Evolutionary conservation across 2,329 filamentous ascomycete species (phyloP).

Genomic region (Stachybotrys echinatus): DNA sequence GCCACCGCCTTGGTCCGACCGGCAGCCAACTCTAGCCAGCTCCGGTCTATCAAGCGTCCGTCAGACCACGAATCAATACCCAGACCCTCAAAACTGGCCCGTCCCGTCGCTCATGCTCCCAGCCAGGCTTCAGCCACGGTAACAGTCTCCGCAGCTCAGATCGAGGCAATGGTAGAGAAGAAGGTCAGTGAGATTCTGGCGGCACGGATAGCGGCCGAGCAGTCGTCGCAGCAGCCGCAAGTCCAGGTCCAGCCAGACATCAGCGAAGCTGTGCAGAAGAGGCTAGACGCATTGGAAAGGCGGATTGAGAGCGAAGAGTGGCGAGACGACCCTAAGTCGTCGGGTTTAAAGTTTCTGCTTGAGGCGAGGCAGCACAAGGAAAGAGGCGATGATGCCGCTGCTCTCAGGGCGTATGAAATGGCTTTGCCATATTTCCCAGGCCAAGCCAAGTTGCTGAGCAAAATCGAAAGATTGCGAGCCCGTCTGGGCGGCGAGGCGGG

Average conservation of each 20-base stretch:
- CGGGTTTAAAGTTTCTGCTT: slow-evolving; percentile 80
- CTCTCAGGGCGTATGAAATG: slow-evolving; percentile 79
- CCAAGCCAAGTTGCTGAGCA: slow-evolving; percentile 69
- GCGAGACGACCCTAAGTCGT: slow-evolving; percentile 66
- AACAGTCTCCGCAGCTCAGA: slow-evolving; percentile 64
- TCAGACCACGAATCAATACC: slow-evolving; percentile 31
- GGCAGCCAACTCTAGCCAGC: slow-evolving; percentile 25
- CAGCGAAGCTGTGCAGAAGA: slow-evolving; percentile 71
- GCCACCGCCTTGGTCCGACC: slow-evolving; percentile 20
- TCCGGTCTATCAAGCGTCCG: slow-evolving; percentile 36
- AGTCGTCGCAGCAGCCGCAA: slow-evolving; percentile 25
- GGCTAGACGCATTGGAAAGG: slow-evolving; percentile 78
- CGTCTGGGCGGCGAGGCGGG: slow-evolving; percentile 35
- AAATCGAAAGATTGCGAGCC: slow-evolving; percentile 59
- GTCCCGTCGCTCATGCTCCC: slow-evolving; percentile 20
- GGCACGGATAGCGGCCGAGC: slow-evolving; percentile 52
- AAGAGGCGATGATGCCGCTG: slow-evolving; percentile 69
- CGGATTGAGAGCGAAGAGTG: slow-evolving; percentile 65
- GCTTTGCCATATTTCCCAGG: slow-evolving; percentile 81
- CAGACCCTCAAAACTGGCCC: slow-evolving; percentile 44
- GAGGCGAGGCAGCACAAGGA: slow-evolving; percentile 90
- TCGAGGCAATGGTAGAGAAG: slow-evolving; percentile 87
- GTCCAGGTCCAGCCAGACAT: slow-evolving; percentile 43
- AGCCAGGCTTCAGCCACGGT: slow-evolving; percentile 21
- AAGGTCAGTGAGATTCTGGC: slow-evolving; percentile 88